These are phyloP conservation scores for Saccharomyces hybrid DNA, from an alignment of 1,139 yeast species.

Conservation along the genomic window DNA sequence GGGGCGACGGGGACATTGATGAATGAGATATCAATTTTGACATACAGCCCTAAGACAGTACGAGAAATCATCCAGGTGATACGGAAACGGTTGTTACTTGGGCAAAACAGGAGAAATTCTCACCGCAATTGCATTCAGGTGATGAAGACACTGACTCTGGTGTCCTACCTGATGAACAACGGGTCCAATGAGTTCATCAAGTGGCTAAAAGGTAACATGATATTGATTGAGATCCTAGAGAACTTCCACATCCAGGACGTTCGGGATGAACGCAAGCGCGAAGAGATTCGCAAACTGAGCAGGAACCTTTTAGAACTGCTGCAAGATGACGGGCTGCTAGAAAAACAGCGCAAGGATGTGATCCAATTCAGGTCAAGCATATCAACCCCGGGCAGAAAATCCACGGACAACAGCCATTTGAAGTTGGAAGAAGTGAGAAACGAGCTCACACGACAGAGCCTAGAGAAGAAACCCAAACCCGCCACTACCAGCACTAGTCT, in stretches of 20 bases:
- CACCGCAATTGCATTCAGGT: slow-evolving; percentile 26
- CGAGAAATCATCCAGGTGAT: slow-evolving; percentile 27
- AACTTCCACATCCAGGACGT: slow-evolving; percentile 13
- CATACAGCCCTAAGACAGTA: slow-evolving; percentile 28
- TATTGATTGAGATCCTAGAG: slow-evolving; percentile 16
- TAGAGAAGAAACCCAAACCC: neutral
- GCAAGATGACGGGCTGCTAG: slow-evolving; percentile 23
- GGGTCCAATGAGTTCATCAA: slow-evolving; percentile 30
- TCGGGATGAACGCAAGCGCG: slow-evolving; percentile 17
- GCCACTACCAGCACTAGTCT: neutral
- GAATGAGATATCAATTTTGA: slow-evolving; percentile 31
- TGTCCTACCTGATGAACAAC: slow-evolving; percentile 25
- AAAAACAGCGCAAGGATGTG: slow-evolving; percentile 24
- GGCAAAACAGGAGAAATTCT: slow-evolving; percentile 16
- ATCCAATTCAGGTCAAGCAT: slow-evolving; percentile 30
- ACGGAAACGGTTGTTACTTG: slow-evolving; percentile 20
- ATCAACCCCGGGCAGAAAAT: slow-evolving; percentile 31
- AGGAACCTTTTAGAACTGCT: slow-evolving; percentile 16
- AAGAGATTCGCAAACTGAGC: slow-evolving; percentile 20
- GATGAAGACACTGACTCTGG: slow-evolving; percentile 27
- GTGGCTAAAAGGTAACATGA: slow-evolving; percentile 22
- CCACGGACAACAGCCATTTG: slow-evolving; percentile 30
- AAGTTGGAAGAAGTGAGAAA: slow-evolving; percentile 6
- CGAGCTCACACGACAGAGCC: neutral
- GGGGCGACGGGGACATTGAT: slow-evolving; percentile 31